Percentiles rank a stretch among this genome's conserved stretches.
These are phyloP conservation scores for Peziza echinospora DNA, from an alignment of 495 filamentous ascomycete species.

Conservation along the genomic window DNA sequence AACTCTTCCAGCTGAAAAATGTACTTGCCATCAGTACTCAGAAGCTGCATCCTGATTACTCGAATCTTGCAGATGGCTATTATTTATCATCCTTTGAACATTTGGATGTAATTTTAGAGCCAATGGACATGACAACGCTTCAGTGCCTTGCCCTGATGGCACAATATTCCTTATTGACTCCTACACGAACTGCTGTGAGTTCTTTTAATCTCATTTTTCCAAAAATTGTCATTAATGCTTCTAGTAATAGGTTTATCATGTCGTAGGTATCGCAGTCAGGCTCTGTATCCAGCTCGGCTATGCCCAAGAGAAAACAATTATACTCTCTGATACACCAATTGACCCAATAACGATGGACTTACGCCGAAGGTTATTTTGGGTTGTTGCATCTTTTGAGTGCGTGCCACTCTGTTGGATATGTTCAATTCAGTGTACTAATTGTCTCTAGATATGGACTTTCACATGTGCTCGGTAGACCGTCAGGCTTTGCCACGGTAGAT, in stretches of 20 bases:
- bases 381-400: conserved; percentile 61
- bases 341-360: conserved; percentile 64
- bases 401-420: conserved; percentile 2
- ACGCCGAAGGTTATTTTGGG: conserved; percentile 71
- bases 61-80: conserved; percentile 73
- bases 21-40: conserved; percentile 84
- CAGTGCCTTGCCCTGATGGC: conserved; percentile 75
- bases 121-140: conserved; percentile 68
- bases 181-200: conserved; percentile 59
- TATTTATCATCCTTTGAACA: conserved; percentile 69
- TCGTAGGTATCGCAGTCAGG: conserved; percentile 64
- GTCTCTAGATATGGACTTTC: conserved; percentile 40
- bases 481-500: conserved; percentile 51
- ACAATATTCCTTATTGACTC: conserved; percentile 79
- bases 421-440: not conserved
- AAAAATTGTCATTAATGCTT: conserved; percentile 1
- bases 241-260: conserved; percentile 43
- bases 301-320: conserved; percentile 66
- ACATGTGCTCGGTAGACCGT: conserved; percentile 65
- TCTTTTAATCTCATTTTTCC: too few relatives aligned
- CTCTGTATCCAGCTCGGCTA: conserved; percentile 71
- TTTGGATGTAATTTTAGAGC: conserved; percentile 52
- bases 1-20: conserved; percentile 71
- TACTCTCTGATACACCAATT: conserved; percentile 28
- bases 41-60: conserved; percentile 55